Conservation (phyloP, 148 eudicot genomes). For the Salicornia ramosissima region DNA sequence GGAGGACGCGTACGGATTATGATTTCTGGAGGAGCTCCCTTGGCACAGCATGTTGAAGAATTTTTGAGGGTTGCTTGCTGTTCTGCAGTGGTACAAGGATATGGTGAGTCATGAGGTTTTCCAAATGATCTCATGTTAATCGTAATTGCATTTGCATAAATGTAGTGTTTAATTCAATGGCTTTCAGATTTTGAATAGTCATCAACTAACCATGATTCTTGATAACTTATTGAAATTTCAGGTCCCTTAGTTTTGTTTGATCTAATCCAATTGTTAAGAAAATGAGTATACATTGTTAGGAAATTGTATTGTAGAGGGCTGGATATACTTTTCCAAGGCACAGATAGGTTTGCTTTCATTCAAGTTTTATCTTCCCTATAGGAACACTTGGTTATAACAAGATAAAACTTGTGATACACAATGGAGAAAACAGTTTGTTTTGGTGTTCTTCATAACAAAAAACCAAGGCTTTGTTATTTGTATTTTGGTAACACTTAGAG, state of each 20-base stretch:
- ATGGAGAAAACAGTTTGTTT: too few species aligned
- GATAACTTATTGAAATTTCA: neutral
- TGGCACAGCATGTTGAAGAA: slow-evolving; percentile 87
- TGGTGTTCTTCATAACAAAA: too few species aligned
- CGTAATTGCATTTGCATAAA: neutral
- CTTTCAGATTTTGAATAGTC: slow-evolving; percentile 7
- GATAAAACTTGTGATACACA: too few species aligned
- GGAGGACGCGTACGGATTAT: slow-evolving; percentile 83
- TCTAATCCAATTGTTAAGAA: neutral
- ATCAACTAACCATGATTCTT: neutral
- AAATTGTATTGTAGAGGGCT: too few species aligned
- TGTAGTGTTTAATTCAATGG: neutral
- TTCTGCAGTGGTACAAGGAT: slow-evolving; percentile 75
- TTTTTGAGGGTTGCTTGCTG: slow-evolving; percentile 88
- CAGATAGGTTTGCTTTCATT: too few species aligned
- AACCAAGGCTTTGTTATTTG: too few species aligned
- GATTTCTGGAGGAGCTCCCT: slow-evolving; percentile 94
- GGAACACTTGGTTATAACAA: too few species aligned
- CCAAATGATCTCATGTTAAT: neutral
- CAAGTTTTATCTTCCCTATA: too few species aligned
- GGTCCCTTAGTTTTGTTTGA: neutral
- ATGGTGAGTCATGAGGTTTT: slow-evolving; percentile 47
- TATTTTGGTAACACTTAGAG: too few species aligned
- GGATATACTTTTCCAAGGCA: too few species aligned
- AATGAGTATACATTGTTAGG: too few species aligned